Base-by-base conservation (phyloP, 2,329 filamentous ascomycete genomes). In the Aspergillus intermedius region DNA sequence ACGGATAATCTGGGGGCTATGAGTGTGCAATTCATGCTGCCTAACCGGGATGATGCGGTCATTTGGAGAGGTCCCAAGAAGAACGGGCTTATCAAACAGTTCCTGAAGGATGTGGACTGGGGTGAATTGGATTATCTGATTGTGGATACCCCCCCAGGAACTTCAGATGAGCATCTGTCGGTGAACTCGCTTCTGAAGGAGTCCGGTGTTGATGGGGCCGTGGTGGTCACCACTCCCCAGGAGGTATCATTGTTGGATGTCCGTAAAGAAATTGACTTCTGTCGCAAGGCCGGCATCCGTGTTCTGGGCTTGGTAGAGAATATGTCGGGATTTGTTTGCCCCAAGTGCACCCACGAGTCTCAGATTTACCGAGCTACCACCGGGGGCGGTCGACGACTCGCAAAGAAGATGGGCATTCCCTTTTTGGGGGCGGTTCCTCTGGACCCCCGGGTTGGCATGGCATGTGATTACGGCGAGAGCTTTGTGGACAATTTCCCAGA, bases 21-120 rank as follows among this genome's bases (percentile, higher is more conserved):
- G 91, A 93, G 87, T 62, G 89, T 98, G 55, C 93, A 98, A 69
- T 98, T 98, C 67, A 95, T 98, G 89, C 77, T 98, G 42, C 93
- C 93, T 0, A 89, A 88, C 61, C 80, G 88, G 42, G 91, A 98
- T 68, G 91, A 95, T 64, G 93, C 93, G 3, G 85, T 98, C 37
- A 98, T 98, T 57, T 98, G 93, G 93, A 81, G 93, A 45, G 93
- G 93, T 0, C 87, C 93, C 2, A 98, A 98, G 80, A 98, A 98
- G 79, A 98, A 97, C 62, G 93, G 93, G 0, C 73, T 98, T 49
- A 97, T 98, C 65, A 98, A 98, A 75, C 88, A 94, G 68, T 98
- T 98, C 60, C 73, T 98, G 45, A 96, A 95, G 74, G 94, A 98
- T 63, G 93, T 98, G 5, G 89, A 94, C 65, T 98, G 94, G 93